phyloP scores from a whole-genome alignment of 371 early-diverging fungal species.

The Apophysomyces trapeziformis region DNA sequence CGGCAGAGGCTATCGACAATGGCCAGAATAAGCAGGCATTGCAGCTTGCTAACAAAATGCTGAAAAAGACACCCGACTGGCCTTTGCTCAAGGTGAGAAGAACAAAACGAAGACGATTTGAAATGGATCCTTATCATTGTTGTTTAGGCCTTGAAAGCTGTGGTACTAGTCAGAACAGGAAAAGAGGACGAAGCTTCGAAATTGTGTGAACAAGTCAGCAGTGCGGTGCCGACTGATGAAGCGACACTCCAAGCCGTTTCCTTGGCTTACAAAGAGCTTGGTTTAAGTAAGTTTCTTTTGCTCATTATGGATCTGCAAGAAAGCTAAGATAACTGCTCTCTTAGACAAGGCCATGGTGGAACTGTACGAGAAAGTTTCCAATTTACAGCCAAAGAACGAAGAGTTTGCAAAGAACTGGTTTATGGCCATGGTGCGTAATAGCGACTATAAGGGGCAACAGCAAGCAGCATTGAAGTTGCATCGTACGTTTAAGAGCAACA shows the following conservation, averaged over 20 bases:
- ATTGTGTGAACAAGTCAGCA: slow-evolving; percentile 75
- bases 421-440: slow-evolving; percentile 80
- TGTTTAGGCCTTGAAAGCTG: slow-evolving; percentile 81
- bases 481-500: slow-evolving; percentile 76
- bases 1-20: slow-evolving; percentile 75
- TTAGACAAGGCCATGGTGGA: slow-evolving; percentile 69
- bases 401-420: slow-evolving; percentile 81
- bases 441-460: slow-evolving; percentile 80
- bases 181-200: slow-evolving; percentile 69
- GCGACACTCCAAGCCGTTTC: slow-evolving; percentile 76
- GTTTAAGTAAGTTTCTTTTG: slow-evolving; percentile 53
- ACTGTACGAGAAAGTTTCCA: slow-evolving; percentile 76
- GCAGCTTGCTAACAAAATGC: slow-evolving; percentile 66
- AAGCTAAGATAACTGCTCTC: not conserved
- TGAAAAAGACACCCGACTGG: slow-evolving; percentile 72
- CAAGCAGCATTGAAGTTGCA: slow-evolving; percentile 83
- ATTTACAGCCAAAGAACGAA: slow-evolving; percentile 69
- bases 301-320: not conserved
- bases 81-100: slow-evolving; percentile 64
- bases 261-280: slow-evolving; percentile 67
- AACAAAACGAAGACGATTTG: not conserved
- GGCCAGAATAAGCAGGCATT: slow-evolving; percentile 73
- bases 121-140: not conserved
- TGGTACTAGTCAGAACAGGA: slow-evolving; percentile 72
- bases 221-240: slow-evolving; percentile 70